phyloP scores from a whole-genome alignment of 106 monocot species.

The Acorus calamus region DNA sequence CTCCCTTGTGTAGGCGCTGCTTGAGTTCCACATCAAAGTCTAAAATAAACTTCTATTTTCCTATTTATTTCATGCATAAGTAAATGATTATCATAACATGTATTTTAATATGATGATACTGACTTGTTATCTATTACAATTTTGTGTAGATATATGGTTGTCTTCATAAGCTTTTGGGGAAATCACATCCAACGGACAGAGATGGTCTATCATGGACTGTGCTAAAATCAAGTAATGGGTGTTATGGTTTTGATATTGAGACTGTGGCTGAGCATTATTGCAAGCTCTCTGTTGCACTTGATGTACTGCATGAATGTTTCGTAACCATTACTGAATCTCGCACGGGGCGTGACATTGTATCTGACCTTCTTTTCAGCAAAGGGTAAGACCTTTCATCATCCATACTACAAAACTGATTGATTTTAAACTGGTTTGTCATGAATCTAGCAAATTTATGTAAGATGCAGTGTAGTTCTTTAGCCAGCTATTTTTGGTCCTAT shows the following conservation, averaged over 20 bases:
- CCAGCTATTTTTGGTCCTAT: background rate
- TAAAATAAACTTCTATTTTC: no score
- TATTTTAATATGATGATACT: no score
- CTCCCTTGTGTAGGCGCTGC: no score
- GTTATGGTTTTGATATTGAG: conserved; percentile 13
- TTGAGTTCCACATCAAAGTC: no score
- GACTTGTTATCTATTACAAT: background rate
- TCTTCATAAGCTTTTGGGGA: conserved; percentile 46
- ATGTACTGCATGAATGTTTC: conserved; percentile 71
- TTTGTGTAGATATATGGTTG: conserved; percentile 41
- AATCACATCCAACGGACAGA: conserved; percentile 28
- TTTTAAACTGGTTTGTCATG: no score
- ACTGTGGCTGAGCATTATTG: conserved; percentile 23
- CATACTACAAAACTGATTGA: no score
- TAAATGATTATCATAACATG: no score
- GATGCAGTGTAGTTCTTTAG: background rate
- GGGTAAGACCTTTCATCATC: conserved; percentile 17
- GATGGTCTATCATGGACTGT: conserved; percentile 52
- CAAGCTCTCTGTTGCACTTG: conserved; percentile 43
- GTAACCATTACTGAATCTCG: conserved; percentile 35
- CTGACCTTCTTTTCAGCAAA: conserved; percentile 53
- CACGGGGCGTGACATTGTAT: conserved; percentile 37
- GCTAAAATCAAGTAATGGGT: conserved; percentile 31
- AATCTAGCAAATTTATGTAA: no score
- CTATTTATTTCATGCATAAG: no score